Conservation (phyloP, 805 yeast genomes). For the Scheffersomyces stipitis region DNA sequence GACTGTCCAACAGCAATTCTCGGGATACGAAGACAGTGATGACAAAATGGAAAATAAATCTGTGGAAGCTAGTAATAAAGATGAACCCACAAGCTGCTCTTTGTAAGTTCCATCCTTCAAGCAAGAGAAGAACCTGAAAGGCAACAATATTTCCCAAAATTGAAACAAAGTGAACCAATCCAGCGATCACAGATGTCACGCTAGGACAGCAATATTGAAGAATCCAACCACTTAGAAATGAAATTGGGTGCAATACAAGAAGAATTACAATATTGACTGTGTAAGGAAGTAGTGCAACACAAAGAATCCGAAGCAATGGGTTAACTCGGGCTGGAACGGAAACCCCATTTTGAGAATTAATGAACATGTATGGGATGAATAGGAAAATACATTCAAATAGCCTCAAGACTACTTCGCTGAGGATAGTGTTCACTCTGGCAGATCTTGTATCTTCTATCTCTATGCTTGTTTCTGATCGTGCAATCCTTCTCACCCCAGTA, state of each 20-base stretch:
- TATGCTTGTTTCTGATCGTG: not conserved
- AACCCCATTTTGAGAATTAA: conserved; percentile 88
- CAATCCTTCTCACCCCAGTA: conserved; percentile 26
- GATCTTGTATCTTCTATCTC: not conserved
- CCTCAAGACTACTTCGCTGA: conserved; percentile 1
- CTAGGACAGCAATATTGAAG: conserved; percentile 29
- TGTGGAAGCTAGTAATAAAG: conserved; percentile 37
- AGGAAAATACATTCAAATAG: not conserved
- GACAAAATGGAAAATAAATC: conserved; percentile 31
- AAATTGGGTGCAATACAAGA: conserved; percentile 29
- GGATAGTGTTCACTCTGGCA: not conserved
- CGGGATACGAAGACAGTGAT: conserved; percentile 35
- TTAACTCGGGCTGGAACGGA: conserved; percentile 27
- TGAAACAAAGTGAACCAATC: conserved; percentile 36
- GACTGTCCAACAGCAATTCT: conserved; percentile 40
- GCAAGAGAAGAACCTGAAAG: conserved; percentile 36
- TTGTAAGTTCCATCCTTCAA: conserved; percentile 44
- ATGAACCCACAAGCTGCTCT: conserved; percentile 41
- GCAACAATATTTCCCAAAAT: conserved; percentile 31
- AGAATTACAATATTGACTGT: conserved; percentile 35
- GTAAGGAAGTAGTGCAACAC: conserved; percentile 54
- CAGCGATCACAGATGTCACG: conserved; percentile 39
- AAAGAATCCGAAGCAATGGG: conserved; percentile 60
- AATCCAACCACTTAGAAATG: conserved; percentile 39
- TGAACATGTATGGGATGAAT: conserved; percentile 70